Evolutionary conservation across 352 stramenopile species (phyloP), one percentile per base, ranked within the genome.

Genomic region (Phytophthora sp.): DNA sequence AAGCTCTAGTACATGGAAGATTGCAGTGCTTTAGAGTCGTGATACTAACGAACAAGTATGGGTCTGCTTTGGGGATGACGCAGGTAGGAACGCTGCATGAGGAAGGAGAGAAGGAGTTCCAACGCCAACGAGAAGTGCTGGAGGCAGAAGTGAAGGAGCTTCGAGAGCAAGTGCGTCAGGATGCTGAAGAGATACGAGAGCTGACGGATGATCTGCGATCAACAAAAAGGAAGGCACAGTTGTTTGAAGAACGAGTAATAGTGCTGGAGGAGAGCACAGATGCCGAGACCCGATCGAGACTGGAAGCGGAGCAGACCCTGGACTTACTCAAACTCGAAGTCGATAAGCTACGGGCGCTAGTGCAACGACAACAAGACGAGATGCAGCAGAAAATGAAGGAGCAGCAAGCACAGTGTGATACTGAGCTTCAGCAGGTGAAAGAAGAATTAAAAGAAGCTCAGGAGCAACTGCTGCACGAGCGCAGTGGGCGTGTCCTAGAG

Each of bases 291-390:
- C 66, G 70, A n/a, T 56, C 69, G 44, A 74, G 82, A 15, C 45
- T 88, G 24, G 79, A 87, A 30, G 76, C 74, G 1, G 78, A 91
- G 41, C 71, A 91, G 52, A 91, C 82, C 1, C 56, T 93, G 39
- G 80, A 93, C 48, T 56, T 87, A 45, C 75, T 93, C 15, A 89
- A 85, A 44, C 52, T 84, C 2, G 79, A 93, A 55, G 75, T 91
- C 26, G 82, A 84, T 31, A 91, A 93, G 26, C 54, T 93, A 10
- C 71, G 79, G 7, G 70, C 72, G 6, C 66, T 93, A 0, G 77
- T 93, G 8, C 58, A 62, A 6, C 64, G 55, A 20, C 79, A 92
- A 45, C 74, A 78, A 13, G 50, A 72, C 0, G 81, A 89, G 30
- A 84, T 88, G 72, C 50, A 72, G 21, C 1, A 9, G 10, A 68